Percentiles rank a stretch among this genome's conserved stretches.
These are phyloP conservation scores for Aquanectria penicillioides DNA, from an alignment of 2,329 filamentous ascomycete species.

Conservation along the genomic window DNA sequence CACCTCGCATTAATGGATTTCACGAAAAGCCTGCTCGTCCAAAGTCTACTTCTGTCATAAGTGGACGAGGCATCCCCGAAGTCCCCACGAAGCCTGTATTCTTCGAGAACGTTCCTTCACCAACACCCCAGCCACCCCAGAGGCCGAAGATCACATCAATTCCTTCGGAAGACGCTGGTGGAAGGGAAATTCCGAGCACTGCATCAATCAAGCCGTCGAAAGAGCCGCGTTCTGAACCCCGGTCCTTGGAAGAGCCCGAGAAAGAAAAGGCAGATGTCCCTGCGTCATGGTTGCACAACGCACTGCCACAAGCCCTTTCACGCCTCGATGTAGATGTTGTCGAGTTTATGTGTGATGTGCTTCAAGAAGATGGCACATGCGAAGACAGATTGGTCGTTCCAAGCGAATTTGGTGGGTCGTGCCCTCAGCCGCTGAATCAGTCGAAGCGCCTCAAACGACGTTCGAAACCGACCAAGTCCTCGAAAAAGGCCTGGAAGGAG, in stretches of 20 bases:
- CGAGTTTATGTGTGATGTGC: slow-evolving; percentile 68
- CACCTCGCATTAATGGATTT: slow-evolving; percentile 43
- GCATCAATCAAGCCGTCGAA: slow-evolving; percentile 22
- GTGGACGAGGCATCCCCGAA: slow-evolving; percentile 46
- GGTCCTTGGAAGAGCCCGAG: neutral
- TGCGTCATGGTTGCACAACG: slow-evolving; percentile 31
- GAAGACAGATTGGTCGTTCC: slow-evolving; percentile 54
- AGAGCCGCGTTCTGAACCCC: slow-evolving; percentile 35
- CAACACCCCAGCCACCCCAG: slow-evolving; percentile 23
- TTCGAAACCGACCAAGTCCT: slow-evolving; percentile 15
- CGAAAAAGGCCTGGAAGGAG: slow-evolving; percentile 61
- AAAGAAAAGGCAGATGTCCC: slow-evolving; percentile 1
- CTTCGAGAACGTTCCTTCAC: slow-evolving; percentile 50
- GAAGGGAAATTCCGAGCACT: slow-evolving; percentile 31
- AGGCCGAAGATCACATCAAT: neutral
- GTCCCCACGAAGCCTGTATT: slow-evolving; percentile 50
- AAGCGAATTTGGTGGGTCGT: neutral
- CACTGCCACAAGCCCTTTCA: slow-evolving; percentile 67
- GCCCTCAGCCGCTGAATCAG: slow-evolving; percentile 25
- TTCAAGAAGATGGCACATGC: slow-evolving; percentile 64
- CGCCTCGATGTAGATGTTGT: slow-evolving; percentile 65
- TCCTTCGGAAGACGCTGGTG: neutral
- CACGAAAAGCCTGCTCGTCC: slow-evolving; percentile 49
- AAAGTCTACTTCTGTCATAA: slow-evolving; percentile 40
- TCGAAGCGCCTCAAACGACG: slow-evolving; percentile 25